These are phyloP conservation scores for Kuraishia cidri DNA, from an alignment of 805 yeast species.

Conservation along the genomic window DNA sequence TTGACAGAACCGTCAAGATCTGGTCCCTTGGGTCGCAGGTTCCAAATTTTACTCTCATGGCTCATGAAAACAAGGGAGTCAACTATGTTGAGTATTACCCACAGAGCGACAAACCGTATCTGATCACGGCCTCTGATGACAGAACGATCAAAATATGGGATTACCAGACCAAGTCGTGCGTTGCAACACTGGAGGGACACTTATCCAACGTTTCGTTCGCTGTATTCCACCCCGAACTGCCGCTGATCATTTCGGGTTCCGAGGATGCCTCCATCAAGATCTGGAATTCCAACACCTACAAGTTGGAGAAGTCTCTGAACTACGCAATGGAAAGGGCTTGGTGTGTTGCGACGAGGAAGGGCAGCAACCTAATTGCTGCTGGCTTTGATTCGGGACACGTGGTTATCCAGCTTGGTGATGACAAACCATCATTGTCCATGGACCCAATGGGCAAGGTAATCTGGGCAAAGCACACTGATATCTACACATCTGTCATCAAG, in stretches of 20 bases:
- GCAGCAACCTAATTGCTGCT: slow-evolving; percentile 72
- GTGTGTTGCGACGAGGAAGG: slow-evolving; percentile 78
- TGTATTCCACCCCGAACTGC: slow-evolving; percentile 95
- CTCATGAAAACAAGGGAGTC: slow-evolving; percentile 91
- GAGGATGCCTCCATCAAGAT: slow-evolving; percentile 92
- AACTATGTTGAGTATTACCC: slow-evolving; percentile 97
- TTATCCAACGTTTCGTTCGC: slow-evolving; percentile 94
- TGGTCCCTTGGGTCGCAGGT: slow-evolving; percentile 87
- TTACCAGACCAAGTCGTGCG: slow-evolving; percentile 93
- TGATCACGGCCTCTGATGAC: slow-evolving; percentile 89
- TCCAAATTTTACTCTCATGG: slow-evolving; percentile 86
- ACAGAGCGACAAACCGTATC: slow-evolving; percentile 92
- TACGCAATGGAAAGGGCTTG: slow-evolving; percentile 93
- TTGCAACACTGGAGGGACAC: slow-evolving; percentile 92
- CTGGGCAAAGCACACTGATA: slow-evolving; percentile 87
- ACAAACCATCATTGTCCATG: slow-evolving; percentile 89
- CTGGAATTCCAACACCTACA: slow-evolving; percentile 94
- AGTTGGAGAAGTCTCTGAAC: slow-evolving; percentile 84
- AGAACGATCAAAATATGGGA: slow-evolving; percentile 88
- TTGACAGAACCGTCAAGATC: slow-evolving; percentile 92
- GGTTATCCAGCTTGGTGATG: slow-evolving; percentile 85
- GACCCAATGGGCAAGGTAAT: slow-evolving; percentile 88
- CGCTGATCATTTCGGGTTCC: slow-evolving; percentile 89
- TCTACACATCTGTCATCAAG: slow-evolving; percentile 74
- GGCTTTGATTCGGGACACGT: slow-evolving; percentile 95